Base-by-base conservation (phyloP, 306 rosid genomes). In the Oxytropis ochrocephala region DNA sequence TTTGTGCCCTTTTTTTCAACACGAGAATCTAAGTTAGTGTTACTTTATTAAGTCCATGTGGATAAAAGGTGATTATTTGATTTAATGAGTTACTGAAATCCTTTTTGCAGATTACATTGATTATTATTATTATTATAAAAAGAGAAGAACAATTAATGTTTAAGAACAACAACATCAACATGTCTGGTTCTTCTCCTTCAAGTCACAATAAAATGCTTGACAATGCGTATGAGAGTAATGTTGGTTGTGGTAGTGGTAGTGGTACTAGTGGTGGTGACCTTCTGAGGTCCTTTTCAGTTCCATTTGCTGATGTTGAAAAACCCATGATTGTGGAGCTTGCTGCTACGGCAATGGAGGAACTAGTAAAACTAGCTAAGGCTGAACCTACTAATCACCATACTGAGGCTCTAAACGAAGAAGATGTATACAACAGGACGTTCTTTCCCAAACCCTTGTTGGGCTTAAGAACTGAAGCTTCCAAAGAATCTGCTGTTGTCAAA, bases 301-400 rank as follows among this genome's bases (percentile, higher is more conserved):
- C 14, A 35, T 24, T 13, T 6, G 74, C 76, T 0, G 97, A 93
- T 47, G 83, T 90, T 3, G 98, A 93, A 33, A 90, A 82, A 58
- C 96, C 90, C 0, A 76, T 78, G 79, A 90, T 93, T 36, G 85
- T 93, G 36, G 98, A 93, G 87, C 88, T 88, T 5, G 98, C 97
- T 3, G 97, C 90, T 47, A 84, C 88, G 1, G 97, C 96, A 4
- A 90, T 93, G 98, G 97, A 93, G 79, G 98, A 93, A 68, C 83
- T 93, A 5, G 75, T 76, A 12, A 81, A 87, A 17, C 64, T 90
- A 83, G 94, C 85, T 54, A 88, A 85, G 27, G 79, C 82, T 39
- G 84, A 84, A 13, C 10, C 43, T 60, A 60, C 13, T 30, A 75
- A 77, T 19, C 66, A 62, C 64, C 63, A 69, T 3, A 38, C 63